phyloP scores from a whole-genome alignment of 202 grass and related monocot species.

The Miscanthus sacchariflorus region DNA sequence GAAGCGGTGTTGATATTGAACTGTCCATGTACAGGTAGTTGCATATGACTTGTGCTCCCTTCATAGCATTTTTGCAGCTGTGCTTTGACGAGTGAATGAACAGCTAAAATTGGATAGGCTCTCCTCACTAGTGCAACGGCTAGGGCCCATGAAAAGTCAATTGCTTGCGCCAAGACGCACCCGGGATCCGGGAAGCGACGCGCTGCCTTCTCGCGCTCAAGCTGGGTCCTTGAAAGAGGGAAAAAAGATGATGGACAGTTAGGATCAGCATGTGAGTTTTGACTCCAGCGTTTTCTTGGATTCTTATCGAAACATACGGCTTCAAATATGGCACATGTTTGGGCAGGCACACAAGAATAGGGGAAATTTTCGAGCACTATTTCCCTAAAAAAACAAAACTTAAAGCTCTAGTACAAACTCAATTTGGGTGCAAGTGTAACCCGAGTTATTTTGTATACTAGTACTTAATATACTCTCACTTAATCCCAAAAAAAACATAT shows the following conservation, averaged over 20 bases:
- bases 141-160: constrained; percentile 29
- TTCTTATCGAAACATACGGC: neutral
- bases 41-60: neutral
- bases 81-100: neutral
- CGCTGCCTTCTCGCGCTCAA: neutral
- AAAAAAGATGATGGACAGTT: neutral
- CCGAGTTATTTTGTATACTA: no score
- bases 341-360: neutral
- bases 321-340: neutral
- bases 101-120: neutral
- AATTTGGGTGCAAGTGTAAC: no score
- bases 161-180: constrained; percentile 29
- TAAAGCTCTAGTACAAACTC: no score
- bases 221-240: neutral
- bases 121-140: neutral
- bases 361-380: no score
- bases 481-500: no score
- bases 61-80: neutral
- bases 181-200: neutral
- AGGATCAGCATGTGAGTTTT: constrained; percentile 20
- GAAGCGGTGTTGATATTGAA: constrained; percentile 26
- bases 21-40: constrained; percentile 5
- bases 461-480: no score
- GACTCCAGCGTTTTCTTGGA: neutral
- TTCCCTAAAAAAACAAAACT: no score